Evolutionary conservation across 2,329 filamentous ascomycete species (phyloP).

Genomic region (Cercospora brassicicola): DNA sequence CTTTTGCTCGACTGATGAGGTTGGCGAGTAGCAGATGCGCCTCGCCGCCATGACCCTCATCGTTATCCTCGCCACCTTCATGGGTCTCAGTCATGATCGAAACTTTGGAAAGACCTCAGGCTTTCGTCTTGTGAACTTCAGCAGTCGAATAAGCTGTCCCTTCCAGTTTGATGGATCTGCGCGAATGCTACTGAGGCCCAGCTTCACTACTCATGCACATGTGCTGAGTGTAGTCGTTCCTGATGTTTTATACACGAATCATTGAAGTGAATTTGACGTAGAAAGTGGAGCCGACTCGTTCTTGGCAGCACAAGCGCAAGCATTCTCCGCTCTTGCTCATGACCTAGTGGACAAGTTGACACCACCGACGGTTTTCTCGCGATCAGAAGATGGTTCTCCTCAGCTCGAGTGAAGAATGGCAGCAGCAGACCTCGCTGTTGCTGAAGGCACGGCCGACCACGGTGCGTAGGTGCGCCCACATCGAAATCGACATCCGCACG

Average conservation of each 20-base stretch:
- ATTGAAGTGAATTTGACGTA: slow-evolving; percentile 2
- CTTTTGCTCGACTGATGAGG: slow-evolving; percentile 43
- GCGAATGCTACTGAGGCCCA: neutral
- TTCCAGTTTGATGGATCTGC: neutral
- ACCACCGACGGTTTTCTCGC: neutral
- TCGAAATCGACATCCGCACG: slow-evolving; percentile 3
- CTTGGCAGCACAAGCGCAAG: neutral
- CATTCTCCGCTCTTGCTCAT: slow-evolving; percentile 3
- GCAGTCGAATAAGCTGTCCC: neutral
- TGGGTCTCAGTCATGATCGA: slow-evolving; percentile 6
- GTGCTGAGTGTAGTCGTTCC: neutral
- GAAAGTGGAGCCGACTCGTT: slow-evolving; percentile 7
- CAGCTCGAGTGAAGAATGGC: slow-evolving; percentile 82
- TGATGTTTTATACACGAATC: neutral
- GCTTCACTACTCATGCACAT: neutral
- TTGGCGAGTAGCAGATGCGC: slow-evolving; percentile 23
- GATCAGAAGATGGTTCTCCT: slow-evolving; percentile 69
- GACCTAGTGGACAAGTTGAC: neutral
- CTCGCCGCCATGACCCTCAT: neutral
- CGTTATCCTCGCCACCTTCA: neutral
- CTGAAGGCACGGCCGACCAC: slow-evolving; percentile 82
- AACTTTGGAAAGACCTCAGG: neutral
- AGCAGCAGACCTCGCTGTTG: slow-evolving; percentile 80
- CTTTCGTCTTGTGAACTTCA: neutral
- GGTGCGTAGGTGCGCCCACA: slow-evolving; percentile 54